A percentile compares a stretch with the other conserved stretches of the same genome.
Evolutionary conservation across 2,329 filamentous ascomycete species (phyloP).

Genomic region (Raffaelea albimanens): DNA sequence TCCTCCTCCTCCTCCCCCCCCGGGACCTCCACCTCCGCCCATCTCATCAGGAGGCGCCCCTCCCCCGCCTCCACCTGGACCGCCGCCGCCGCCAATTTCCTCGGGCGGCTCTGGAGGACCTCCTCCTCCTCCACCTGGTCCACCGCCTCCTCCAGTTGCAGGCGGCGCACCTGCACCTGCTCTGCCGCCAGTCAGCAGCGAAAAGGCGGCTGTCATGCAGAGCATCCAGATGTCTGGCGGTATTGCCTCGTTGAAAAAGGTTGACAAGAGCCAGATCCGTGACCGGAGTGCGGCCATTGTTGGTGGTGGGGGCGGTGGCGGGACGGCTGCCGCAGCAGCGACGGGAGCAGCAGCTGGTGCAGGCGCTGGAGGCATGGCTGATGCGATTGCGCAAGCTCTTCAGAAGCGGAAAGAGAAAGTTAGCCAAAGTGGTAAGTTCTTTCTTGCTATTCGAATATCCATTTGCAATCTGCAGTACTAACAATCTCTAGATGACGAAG

Average conservation of each 20-base stretch:
- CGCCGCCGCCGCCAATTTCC: constrained; percentile 32
- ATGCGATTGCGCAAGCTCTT: constrained; percentile 75
- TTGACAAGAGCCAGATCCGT: constrained; percentile 58
- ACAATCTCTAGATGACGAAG: no score
- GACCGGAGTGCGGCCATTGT: constrained; percentile 61
- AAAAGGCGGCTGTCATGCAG: constrained; percentile 54
- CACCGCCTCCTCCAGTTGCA: constrained; percentile 36
- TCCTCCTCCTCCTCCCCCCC: constrained; percentile 30
- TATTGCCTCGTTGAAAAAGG: constrained; percentile 63
- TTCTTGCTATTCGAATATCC: background rate
- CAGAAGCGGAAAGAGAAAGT: constrained; percentile 88
- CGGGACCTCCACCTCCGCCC: constrained; percentile 12
- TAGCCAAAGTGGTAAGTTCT: constrained; percentile 74
- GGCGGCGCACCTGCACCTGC: constrained; percentile 30
- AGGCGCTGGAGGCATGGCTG: constrained; percentile 52
- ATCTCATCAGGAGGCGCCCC: constrained; percentile 14
- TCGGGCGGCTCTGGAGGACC: constrained; percentile 20
- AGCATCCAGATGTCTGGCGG: constrained; percentile 64
- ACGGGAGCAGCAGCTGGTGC: constrained; percentile 38
- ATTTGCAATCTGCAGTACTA: no score
- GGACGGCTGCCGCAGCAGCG: constrained; percentile 41
- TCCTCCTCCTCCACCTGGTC: constrained; percentile 39
- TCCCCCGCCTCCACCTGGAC: constrained; percentile 30
- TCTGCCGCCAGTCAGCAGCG: constrained; percentile 30
- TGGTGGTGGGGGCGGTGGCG: constrained; percentile 26